Base-by-base conservation (phyloP, 2,329 filamentous ascomycete species). In the Ophiobolus disseminans region DNA sequence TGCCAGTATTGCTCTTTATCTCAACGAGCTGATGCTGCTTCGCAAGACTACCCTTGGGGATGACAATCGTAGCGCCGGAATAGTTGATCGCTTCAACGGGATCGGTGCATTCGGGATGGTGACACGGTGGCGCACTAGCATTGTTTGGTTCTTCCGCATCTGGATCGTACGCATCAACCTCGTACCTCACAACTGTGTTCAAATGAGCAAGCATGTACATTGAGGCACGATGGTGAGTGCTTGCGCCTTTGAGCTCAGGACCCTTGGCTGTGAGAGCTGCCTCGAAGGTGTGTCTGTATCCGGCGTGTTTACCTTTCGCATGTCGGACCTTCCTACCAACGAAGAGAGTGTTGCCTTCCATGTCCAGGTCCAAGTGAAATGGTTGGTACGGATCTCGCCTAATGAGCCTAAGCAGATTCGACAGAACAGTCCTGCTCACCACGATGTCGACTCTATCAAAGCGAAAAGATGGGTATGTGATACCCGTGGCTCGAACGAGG, bases 261-360 rank as follows among this genome's bases (percentile, higher is more conserved):
- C 60, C 42, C 5, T 53, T 50, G 13, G 40, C 57, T 0, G 66
- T 69, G 40, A 69, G 67, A 0, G 40, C 40, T 11, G 57, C 45
- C 43, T 72, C 70, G 38, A 75, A 73, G 17, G 35, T 60, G 41
- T 67, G 61, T 2, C 70, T 70, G 39, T 63, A 74, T 8, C 56
- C 40, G 19, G 58, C 45, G 2, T 40, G 43, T 22, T 50, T 44
- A 11, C 20, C n/a, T 21, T 40, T 40, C 6, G 57, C 45, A 11
- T 45, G 56, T 28, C 43, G 39, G 28, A 68, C 68, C 35, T 63
- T 65, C 4, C 69, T 62, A 22, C 52, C 65, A 11, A 75, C 58
- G 34, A 75, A 62, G 2, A 73, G 58, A 9, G 72, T 73, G 6
- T 65, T 53, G 6, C 63, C 51, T 5, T 74, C 51, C 26, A 74